Evolutionary conservation across 139 green algal genomes (phyloP), one percentile per base, ranked within the genome.

Genomic region (Coelastrella sp.): DNA sequence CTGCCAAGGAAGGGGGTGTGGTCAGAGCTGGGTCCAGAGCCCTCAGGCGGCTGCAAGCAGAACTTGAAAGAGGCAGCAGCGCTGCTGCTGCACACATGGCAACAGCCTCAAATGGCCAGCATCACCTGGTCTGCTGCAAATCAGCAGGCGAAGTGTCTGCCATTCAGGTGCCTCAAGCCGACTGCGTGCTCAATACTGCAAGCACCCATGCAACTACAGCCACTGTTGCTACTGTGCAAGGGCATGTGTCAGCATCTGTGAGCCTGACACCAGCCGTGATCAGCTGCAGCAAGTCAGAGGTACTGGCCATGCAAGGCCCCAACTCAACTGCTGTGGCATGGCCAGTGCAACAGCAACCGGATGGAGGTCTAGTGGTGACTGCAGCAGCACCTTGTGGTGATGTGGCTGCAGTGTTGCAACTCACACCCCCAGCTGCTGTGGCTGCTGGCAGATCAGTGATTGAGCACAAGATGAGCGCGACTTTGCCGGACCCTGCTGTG

Each of bases 191-290:
- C n/a, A n/a, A n/a, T n/a, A n/a, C n/a, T n/a, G n/a, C n/a, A n/a
- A n/a, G n/a, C n/a, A n/a, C n/a, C n/a, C n/a, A n/a, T n/a, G n/a
- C n/a, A n/a, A n/a, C n/a, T n/a, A n/a, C n/a, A n/a, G 5, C 30
- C 62, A 32, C 17, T 79, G 71, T 27, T 50, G 30, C 41, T 13
- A 41, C 11, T 37, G 71, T 45, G 45, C 73, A 21, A n/a, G n/a
- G n/a, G n/a, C n/a, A n/a, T n/a, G n/a, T n/a, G n/a, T n/a, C n/a
- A n/a, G n/a, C n/a, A n/a, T 82, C 75, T 40, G 75, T 82, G 6
- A 82, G 75, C 38, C 53, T 82, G 19, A 82, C 53, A 30, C 75
- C 75, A 21, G 75, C 75, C 25, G 75, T 82, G 4, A 57, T 82
- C 50, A 82, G 23, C 75, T 81, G 73, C 73, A 67, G 43, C 43